Conservation (phyloP, 495 filamentous ascomycete species). For the Cryomyces minteri region DNA sequence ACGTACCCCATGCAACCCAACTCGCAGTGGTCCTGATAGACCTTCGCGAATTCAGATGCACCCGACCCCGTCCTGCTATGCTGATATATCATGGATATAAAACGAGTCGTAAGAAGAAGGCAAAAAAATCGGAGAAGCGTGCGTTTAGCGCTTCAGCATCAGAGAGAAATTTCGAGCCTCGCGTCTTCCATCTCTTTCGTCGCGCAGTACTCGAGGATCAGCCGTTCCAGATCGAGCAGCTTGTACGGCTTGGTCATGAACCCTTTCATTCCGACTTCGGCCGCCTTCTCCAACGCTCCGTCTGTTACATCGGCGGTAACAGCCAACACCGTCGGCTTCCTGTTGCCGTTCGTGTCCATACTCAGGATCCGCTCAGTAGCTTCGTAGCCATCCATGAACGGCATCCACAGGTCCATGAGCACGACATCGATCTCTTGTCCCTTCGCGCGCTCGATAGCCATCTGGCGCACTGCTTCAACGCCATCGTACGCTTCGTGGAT, state of each 20-base stretch:
- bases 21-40: too few species aligned
- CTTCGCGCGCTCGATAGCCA: slow-evolving; percentile 20
- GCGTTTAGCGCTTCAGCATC: too few species aligned
- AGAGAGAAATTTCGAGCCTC: too few species aligned
- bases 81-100: too few species aligned
- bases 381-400: slow-evolving; percentile 65
- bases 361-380: slow-evolving; percentile 47
- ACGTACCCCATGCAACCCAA: too few species aligned
- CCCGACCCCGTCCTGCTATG: too few species aligned
- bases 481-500: slow-evolving; percentile 58
- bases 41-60: too few species aligned
- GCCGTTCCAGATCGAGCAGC: slow-evolving; percentile 45
- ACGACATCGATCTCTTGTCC: slow-evolving; percentile 39
- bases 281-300: slow-evolving; percentile 42
- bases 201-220: slow-evolving; percentile 44
- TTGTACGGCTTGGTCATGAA: slow-evolving; percentile 72
- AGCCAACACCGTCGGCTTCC: slow-evolving; percentile 36
- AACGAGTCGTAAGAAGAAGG: too few species aligned
- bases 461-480: slow-evolving; percentile 49
- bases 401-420: slow-evolving; percentile 82
- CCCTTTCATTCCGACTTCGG: slow-evolving; percentile 51
- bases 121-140: too few species aligned
- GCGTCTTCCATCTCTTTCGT: too few species aligned
- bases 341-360: slow-evolving; percentile 16
- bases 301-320: slow-evolving; percentile 65